Percentiles rank a stretch among this genome's conserved stretches.
phyloP scores from a whole-genome alignment of 2,329 filamentous ascomycete genomes.

The Diaporthe nobilis region DNA sequence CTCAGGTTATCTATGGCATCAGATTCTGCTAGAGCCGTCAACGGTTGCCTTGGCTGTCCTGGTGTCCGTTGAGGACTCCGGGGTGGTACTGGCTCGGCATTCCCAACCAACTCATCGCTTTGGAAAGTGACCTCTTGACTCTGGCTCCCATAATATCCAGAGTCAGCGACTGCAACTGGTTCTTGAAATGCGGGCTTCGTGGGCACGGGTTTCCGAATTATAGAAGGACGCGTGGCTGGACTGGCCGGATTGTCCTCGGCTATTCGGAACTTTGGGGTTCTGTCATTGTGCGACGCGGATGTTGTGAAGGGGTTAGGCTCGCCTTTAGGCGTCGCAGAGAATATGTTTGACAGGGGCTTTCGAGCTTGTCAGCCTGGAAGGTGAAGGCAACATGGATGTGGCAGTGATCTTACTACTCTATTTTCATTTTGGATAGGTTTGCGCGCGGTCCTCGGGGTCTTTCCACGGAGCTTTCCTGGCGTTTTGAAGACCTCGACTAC shows the following conservation, averaged over 20 bases:
- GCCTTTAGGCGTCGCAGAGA: constrained; percentile 69
- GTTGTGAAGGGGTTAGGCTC: constrained; percentile 68
- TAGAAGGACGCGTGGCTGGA: constrained; percentile 50
- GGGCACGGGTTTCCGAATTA: constrained; percentile 50
- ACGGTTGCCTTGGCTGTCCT: constrained; percentile 5
- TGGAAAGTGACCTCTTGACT: constrained; percentile 64
- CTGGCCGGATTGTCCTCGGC: constrained; percentile 64
- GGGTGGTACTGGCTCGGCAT: constrained; percentile 27
- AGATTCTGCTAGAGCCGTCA: constrained; percentile 37
- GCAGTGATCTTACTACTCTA: constrained; percentile 69
- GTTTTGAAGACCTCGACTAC: constrained; percentile 97
- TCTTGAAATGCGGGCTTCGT: constrained; percentile 51
- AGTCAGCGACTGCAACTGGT: constrained; percentile 67
- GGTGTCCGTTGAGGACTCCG: not conserved
- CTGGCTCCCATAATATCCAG: constrained; percentile 81
- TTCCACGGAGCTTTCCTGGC: constrained; percentile 85
- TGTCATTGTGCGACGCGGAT: constrained; percentile 62
- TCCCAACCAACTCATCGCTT: constrained; percentile 48
- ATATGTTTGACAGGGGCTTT: constrained; percentile 73
- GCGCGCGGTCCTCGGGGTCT: constrained; percentile 80
- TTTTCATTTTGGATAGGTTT: constrained; percentile 71
- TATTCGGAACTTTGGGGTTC: constrained; percentile 71
- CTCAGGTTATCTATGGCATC: constrained; percentile 44
- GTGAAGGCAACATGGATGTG: not conserved
- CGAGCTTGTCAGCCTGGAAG: constrained; percentile 47